Base-by-base conservation (phyloP, 164 flowering plant species). In the Aristolochia contorta region DNA sequence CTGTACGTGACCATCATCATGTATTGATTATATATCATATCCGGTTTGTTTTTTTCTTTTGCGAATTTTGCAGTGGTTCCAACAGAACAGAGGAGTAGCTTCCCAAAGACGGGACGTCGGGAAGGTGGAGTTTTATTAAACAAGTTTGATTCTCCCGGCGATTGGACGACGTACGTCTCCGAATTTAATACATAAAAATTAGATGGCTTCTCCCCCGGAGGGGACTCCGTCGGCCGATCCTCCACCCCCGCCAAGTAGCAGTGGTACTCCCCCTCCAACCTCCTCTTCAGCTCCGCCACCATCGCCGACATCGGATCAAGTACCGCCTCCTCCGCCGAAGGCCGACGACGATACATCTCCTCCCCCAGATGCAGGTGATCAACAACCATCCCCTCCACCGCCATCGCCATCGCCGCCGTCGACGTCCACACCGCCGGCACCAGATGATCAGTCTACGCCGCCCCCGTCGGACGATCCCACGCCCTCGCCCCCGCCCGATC, bases 141-240 rank as follows among this genome's bases (percentile, higher is more conserved):
- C 65, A 16, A 12, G n/a, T 37, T 51, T 49, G n/a, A n/a, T n/a
- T n/a, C n/a, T n/a, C n/a, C n/a, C n/a, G n/a, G n/a, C n/a, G n/a
- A n/a, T n/a, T n/a, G n/a, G n/a, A n/a, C n/a, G n/a, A n/a, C n/a
- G n/a, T n/a, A n/a, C n/a, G n/a, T n/a, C n/a, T n/a, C n/a, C n/a
- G n/a, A n/a, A n/a, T n/a, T n/a, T n/a, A n/a, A 3, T 21, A 56
- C 50, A 16, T 45, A 23, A 8, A 24, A 49, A 25, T 20, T 30
- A 2, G 57, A 75, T 71, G 79, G 71, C 76, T 61, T 54, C 67
- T 33, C 16, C 74, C 52, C 64, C 72, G 56, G 72, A 16, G 54
- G 59, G 67, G 66, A 67, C 74, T 57, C 69, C 79, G 41, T 41
- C 77, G 6, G 52, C 72, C 30, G 30, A 66, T 6, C 33, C 54